These are phyloP conservation scores for Melanopsichium pennsylvanicum DNA, from an alignment of 1,284 basidiomycete genomes.

Conservation along the genomic window DNA sequence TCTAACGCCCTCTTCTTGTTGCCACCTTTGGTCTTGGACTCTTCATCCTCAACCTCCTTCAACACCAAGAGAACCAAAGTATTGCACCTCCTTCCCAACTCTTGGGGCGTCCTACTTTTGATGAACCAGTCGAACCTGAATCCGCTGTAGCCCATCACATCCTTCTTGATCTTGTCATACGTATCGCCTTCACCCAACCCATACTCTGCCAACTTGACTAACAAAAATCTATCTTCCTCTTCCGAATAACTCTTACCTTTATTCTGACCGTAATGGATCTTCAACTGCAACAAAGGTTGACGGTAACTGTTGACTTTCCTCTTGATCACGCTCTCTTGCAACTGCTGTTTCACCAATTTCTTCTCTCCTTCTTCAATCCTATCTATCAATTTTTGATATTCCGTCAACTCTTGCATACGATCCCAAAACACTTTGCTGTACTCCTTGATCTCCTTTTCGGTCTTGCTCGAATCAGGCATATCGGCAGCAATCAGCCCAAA, in stretches of 20 bases:
- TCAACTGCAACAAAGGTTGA: constrained; percentile 56
- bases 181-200: constrained; percentile 90
- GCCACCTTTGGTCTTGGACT: background rate
- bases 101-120: constrained; percentile 90
- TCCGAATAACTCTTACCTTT: constrained; percentile 90
- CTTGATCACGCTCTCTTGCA: constrained; percentile 52
- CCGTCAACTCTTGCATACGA: constrained; percentile 81
- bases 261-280: constrained; percentile 67
- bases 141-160: constrained; percentile 93
- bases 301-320: constrained; percentile 48
- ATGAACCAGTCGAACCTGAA: constrained; percentile 97
- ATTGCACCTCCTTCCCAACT: constrained; percentile 86
- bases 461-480: constrained; percentile 74
- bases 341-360: constrained; percentile 56
- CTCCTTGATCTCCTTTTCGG: constrained; percentile 77
- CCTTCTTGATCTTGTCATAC: constrained; percentile 94
- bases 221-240: constrained; percentile 94
- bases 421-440: constrained; percentile 90
- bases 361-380: constrained; percentile 63
- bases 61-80: constrained; percentile 89
- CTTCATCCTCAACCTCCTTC: constrained; percentile 74
- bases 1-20: constrained; percentile 27
- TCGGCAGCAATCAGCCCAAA: constrained; percentile 82
- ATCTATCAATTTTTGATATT: constrained; percentile 51
- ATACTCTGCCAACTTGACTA: constrained; percentile 89